phyloP scores from a whole-genome alignment of 2,329 filamentous ascomycete genomes.

The Fusarium irregulare region DNA sequence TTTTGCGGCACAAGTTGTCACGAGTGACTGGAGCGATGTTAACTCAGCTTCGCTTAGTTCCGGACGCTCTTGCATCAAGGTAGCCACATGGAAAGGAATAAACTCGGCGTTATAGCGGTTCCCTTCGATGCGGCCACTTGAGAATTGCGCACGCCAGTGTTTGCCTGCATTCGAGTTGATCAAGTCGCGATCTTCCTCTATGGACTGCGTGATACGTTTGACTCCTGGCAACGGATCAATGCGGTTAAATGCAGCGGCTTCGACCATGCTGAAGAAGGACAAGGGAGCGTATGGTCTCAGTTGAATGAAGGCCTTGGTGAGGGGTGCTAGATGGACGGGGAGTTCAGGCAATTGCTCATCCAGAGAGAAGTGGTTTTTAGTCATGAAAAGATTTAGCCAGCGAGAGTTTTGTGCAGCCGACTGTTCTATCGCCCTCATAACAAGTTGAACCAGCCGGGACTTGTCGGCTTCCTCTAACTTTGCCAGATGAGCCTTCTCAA shows the following conservation, averaged over 20 bases:
- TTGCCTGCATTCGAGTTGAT: constrained; percentile 45
- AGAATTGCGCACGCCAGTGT: constrained; percentile 48
- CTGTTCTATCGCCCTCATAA: constrained; percentile 41
- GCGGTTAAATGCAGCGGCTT: constrained; percentile 36
- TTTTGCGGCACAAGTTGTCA: neutral
- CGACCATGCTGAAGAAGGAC: constrained; percentile 33
- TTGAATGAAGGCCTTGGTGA: constrained; percentile 24
- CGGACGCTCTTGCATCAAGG: constrained; percentile 3
- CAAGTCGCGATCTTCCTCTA: constrained; percentile 42
- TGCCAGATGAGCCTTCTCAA: neutral
- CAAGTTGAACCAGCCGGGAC: constrained; percentile 36
- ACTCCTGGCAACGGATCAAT: constrained; percentile 41
- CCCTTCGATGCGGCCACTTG: constrained; percentile 1
- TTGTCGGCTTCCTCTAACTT: constrained; percentile 12
- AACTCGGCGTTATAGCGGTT: neutral
- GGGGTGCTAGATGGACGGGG: constrained; percentile 32
- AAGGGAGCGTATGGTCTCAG: constrained; percentile 30
- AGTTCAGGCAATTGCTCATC: constrained; percentile 41
- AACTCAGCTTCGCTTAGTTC: constrained; percentile 12
- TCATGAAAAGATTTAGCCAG: constrained; percentile 50
- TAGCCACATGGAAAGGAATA: constrained; percentile 10
- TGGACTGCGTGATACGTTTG: constrained; percentile 35
- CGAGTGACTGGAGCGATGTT: constrained; percentile 12
- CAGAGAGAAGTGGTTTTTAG: constrained; percentile 45
- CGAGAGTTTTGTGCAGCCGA: constrained; percentile 47